A percentile compares a stretch with the other conserved stretches of the same genome.
Evolutionary conservation across 352 stramenopile genomes (phyloP).

Genomic region (Elongisporangium senticosum): DNA sequence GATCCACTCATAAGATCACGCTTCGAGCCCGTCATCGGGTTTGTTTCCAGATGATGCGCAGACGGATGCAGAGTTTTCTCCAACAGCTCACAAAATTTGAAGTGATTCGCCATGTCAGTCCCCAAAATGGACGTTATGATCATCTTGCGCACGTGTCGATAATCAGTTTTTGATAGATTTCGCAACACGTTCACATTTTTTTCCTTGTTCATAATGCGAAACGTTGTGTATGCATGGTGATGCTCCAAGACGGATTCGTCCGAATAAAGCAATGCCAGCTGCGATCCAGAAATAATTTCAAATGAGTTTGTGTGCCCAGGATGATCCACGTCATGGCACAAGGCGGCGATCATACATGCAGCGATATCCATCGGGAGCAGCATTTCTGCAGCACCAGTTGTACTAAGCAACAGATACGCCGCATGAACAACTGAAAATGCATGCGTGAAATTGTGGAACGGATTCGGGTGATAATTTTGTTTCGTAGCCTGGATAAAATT

Average conservation of each 20-base stretch:
- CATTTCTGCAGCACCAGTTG: slow-evolving; percentile 53
- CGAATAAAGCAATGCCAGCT: slow-evolving; percentile 83
- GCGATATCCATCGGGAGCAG: slow-evolving; percentile 83
- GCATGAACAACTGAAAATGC: slow-evolving; percentile 86
- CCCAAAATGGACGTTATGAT: slow-evolving; percentile 85
- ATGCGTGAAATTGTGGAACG: slow-evolving; percentile 91
- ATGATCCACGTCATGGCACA: slow-evolving; percentile 90
- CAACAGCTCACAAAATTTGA: slow-evolving; percentile 77
- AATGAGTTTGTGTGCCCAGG: slow-evolving; percentile 88
- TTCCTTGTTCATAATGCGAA: slow-evolving; percentile 77
- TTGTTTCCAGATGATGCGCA: slow-evolving; percentile 43
- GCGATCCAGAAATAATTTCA: slow-evolving; percentile 72
- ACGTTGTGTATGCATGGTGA: slow-evolving; percentile 85
- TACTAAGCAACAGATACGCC: slow-evolving; percentile 79
- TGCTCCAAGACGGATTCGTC: slow-evolving; percentile 88
- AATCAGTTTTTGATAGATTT: slow-evolving; percentile 62
- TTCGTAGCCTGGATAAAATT: slow-evolving; percentile 83
- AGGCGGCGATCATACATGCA: slow-evolving; percentile 74
- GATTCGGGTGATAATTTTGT: slow-evolving; percentile 82
- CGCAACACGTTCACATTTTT: slow-evolving; percentile 85
- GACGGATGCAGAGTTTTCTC: slow-evolving; percentile 63
- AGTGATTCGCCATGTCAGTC: slow-evolving; percentile 90
- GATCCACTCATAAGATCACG: slow-evolving; percentile 24
- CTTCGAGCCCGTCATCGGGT: slow-evolving; percentile 30
- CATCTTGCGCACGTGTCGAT: slow-evolving; percentile 80